These are phyloP conservation scores for Nicotiana knightiana DNA, from an alignment of 257 asterid genomes.

Conservation along the genomic window DNA sequence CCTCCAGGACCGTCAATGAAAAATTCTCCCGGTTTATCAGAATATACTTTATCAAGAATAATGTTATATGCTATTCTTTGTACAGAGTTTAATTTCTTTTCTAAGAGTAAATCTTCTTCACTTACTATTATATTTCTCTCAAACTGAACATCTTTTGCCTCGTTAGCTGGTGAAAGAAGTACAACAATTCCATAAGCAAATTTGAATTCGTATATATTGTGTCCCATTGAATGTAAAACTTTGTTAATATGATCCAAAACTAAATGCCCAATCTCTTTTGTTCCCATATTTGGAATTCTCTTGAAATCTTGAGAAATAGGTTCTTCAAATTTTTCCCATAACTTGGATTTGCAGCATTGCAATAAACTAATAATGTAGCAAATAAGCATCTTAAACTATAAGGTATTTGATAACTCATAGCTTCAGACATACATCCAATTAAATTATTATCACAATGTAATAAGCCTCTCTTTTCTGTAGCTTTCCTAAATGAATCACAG, in stretches of 20 bases:
- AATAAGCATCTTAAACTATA: neutral
- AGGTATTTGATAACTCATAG: neutral
- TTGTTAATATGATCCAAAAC: neutral
- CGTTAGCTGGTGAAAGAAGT: neutral
- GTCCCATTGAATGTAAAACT: neutral
- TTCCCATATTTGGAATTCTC: no score
- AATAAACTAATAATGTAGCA: neutral
- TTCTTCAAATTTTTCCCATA: neutral
- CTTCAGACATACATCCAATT: neutral
- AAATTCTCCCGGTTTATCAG: neutral
- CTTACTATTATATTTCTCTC: neutral
- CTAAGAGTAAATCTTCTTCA: neutral
- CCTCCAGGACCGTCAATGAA: neutral
- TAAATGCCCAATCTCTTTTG: neutral
- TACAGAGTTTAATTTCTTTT: neutral
- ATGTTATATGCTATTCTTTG: neutral
- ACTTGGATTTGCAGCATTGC: neutral
- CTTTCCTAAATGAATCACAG: no score
- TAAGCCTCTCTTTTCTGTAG: neutral
- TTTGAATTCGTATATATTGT: neutral
- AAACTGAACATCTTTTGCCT: neutral
- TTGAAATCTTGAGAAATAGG: neutral
- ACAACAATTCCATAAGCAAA: no score
- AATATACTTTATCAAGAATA: neutral
- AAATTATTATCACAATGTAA: neutral